Percentiles rank a stretch among this genome's conserved stretches.
Evolutionary conservation across 805 yeast species (phyloP).

Genomic region (Metschnikowia santaceciliae): DNA sequence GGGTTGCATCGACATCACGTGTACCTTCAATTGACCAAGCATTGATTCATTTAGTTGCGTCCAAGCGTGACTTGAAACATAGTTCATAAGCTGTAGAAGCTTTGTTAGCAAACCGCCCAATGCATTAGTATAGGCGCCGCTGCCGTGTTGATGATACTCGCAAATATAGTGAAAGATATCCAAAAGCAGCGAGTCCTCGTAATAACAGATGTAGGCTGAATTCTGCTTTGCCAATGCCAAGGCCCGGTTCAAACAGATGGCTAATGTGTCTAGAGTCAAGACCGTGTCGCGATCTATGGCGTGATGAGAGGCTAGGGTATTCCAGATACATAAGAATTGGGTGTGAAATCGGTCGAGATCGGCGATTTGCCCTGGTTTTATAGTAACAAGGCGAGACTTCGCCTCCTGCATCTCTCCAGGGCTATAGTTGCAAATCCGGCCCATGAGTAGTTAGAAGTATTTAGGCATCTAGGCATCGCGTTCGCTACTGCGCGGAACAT

Average conservation of each 20-base stretch:
- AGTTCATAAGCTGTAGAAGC: slow-evolving; percentile 37
- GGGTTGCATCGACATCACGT: slow-evolving; percentile 38
- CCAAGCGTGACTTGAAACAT: neutral
- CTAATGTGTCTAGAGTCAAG: slow-evolving; percentile 45
- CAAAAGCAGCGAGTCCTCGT: neutral
- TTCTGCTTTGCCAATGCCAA: slow-evolving; percentile 7
- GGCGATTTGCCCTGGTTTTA: slow-evolving; percentile 1
- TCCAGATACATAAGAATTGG: neutral
- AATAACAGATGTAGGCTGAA: neutral
- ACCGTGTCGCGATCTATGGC: slow-evolving; percentile 11
- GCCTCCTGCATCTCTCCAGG: neutral
- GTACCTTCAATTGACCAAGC: slow-evolving; percentile 41
- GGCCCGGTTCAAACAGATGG: slow-evolving; percentile 62
- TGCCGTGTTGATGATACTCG: slow-evolving; percentile 69
- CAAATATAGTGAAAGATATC: slow-evolving; percentile 49
- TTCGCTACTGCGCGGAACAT: neutral
- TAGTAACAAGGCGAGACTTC: slow-evolving; percentile 6
- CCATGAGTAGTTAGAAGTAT: slow-evolving; percentile 1
- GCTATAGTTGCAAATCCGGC: neutral
- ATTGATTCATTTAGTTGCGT: slow-evolving; percentile 16
- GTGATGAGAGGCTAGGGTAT: neutral
- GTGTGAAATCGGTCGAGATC: slow-evolving; percentile 1
- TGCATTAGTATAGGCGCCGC: slow-evolving; percentile 68
- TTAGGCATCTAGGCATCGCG: slow-evolving; percentile 2
- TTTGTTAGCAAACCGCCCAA: slow-evolving; percentile 58